These are phyloP conservation scores for Saturnispora sanitii DNA, from an alignment of 805 yeast species.

Conservation along the genomic window DNA sequence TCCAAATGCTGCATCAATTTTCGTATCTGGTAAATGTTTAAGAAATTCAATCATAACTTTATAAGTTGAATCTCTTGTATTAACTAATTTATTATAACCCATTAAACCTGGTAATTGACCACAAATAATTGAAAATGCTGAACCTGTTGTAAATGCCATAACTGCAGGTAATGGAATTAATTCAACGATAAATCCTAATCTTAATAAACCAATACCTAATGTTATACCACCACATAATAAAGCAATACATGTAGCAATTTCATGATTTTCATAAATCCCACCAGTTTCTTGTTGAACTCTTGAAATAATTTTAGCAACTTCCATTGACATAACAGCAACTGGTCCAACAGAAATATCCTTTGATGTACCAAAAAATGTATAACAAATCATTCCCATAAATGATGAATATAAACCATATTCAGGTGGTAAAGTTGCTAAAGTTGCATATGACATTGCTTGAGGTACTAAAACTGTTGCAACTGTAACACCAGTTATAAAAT, in stretches of 20 bases:
- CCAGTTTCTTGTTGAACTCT: constrained; percentile 41
- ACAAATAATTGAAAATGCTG: constrained; percentile 69
- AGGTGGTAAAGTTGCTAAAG: constrained; percentile 68
- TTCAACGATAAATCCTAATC: constrained; percentile 84
- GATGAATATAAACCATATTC: constrained; percentile 88
- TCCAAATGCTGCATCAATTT: constrained; percentile 84
- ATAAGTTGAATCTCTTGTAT: constrained; percentile 67
- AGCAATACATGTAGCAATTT: constrained; percentile 71
- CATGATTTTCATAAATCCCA: constrained; percentile 43
- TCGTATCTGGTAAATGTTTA: constrained; percentile 59
- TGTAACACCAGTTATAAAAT: constrained; percentile 84
- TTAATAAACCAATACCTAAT: constrained; percentile 67
- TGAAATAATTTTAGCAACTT: constrained; percentile 69
- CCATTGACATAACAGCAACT: constrained; percentile 89
- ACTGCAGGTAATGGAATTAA: constrained; percentile 87
- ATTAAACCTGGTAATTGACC: constrained; percentile 85
- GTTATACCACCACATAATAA: constrained; percentile 82
- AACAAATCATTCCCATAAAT: constrained; percentile 81
- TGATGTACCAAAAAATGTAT: constrained; percentile 87
- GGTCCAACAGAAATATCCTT: constrained; percentile 96
- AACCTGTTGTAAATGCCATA: constrained; percentile 90
- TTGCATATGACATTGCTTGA: constrained; percentile 93
- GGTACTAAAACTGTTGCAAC: constrained; percentile 92
- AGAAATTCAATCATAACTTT: constrained; percentile 59
- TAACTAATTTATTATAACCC: constrained; percentile 60